These are phyloP conservation scores for Solioccasus polychromus DNA, from an alignment of 768 basidiomycete genomes.

Conservation along the genomic window DNA sequence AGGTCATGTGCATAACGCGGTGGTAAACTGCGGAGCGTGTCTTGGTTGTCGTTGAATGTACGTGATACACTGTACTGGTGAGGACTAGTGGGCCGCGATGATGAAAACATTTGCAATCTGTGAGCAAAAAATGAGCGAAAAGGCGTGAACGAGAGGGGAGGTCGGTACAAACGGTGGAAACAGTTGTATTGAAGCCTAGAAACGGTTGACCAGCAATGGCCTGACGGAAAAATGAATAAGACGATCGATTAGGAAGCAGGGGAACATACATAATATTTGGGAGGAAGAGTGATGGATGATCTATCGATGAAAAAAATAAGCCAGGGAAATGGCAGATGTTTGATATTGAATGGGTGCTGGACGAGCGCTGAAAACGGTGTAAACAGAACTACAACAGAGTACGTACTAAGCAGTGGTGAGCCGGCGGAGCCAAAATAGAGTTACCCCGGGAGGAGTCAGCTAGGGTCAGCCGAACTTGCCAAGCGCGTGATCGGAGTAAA, in stretches of 20 bases:
- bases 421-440: constrained; percentile 19
- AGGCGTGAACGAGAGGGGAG: not conserved
- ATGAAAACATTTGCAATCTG: constrained; percentile 19
- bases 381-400: constrained; percentile 19
- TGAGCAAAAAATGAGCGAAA: not conserved
- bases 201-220: constrained; percentile 13
- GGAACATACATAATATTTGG: constrained; percentile 21
- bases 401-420: constrained; percentile 9
- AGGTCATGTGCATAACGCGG: constrained; percentile 14
- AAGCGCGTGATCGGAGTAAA: constrained; percentile 16
- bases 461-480: constrained; percentile 1
- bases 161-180: not conserved
- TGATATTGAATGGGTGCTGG: not conserved
- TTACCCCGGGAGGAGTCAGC: constrained; percentile 6
- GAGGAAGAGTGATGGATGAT: constrained; percentile 7
- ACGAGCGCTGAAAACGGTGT: constrained; percentile 6
- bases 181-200: constrained; percentile 13
- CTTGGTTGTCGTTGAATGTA: constrained; percentile 17
- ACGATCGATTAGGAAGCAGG: not conserved
- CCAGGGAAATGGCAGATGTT: not conserved
- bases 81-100: not conserved
- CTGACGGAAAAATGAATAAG: constrained; percentile 9
- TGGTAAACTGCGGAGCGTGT: constrained; percentile 9
- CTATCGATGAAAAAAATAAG: not conserved
- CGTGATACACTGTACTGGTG: constrained; percentile 18